phyloP scores from a whole-genome alignment of 192 early-diverging fungal species.

The Coemansia sp. region DNA sequence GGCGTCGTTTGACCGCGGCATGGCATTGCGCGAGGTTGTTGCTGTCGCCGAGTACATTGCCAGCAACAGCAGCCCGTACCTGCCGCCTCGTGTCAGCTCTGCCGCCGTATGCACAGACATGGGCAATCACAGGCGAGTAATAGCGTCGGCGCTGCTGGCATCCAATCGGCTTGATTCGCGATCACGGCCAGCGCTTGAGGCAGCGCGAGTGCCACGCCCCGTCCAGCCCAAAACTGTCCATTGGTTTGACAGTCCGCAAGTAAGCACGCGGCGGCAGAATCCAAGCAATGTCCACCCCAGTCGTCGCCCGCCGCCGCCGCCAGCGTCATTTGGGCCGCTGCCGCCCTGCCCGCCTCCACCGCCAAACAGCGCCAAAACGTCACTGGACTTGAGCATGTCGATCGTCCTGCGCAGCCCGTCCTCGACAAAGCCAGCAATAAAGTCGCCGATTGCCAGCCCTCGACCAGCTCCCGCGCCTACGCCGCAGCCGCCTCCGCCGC shows the following conservation, averaged over 20 bases:
- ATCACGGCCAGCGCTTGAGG: not conserved
- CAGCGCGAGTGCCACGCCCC: not conserved
- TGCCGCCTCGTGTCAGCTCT: constrained; percentile 35
- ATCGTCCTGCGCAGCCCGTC: constrained; percentile 54
- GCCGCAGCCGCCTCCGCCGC: constrained; percentile 13
- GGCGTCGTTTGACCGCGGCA: constrained; percentile 52
- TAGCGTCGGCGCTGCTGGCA: constrained; percentile 19
- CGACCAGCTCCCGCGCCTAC: not conserved
- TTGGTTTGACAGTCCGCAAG: not conserved
- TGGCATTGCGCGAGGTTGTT: constrained; percentile 36
- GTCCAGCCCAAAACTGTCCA: not conserved
- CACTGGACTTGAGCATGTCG: constrained; percentile 41
- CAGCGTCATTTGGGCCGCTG: not conserved
- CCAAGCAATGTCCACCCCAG: not conserved
- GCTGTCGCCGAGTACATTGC: constrained; percentile 33
- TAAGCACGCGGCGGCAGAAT: not conserved
- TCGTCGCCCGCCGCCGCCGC: not conserved
- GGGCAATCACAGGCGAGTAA: constrained; percentile 14
- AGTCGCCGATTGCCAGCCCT: constrained; percentile 21
- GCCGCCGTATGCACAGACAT: not conserved
- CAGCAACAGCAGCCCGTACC: not conserved
- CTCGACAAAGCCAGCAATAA: constrained; percentile 25
- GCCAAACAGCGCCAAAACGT: constrained; percentile 31
- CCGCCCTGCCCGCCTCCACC: not conserved
- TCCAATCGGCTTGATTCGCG: not conserved